Evolutionary conservation across 176 grass and related monocot species (phyloP).

Genomic region (Rhynchospora tenuis): DNA sequence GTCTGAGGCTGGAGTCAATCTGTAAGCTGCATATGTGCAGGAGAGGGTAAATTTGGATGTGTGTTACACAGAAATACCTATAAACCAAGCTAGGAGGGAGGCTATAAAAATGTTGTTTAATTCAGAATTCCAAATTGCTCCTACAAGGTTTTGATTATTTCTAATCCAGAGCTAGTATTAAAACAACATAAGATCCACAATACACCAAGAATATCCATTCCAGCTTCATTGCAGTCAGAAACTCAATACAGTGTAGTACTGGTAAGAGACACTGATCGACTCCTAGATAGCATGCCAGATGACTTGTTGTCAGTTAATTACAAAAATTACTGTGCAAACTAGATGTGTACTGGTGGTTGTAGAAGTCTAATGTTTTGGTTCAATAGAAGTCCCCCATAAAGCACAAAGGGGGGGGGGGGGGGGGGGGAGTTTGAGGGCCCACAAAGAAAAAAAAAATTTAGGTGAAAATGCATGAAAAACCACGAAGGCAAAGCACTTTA

Average conservation of each 20-base stretch:
- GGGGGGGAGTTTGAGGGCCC: too few relatives aligned
- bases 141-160: background rate
- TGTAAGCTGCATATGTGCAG: too few relatives aligned
- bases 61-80: too few relatives aligned
- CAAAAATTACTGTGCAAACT: background rate
- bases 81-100: too few relatives aligned
- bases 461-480: background rate
- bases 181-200: background rate
- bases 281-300: background rate
- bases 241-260: background rate
- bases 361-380: background rate
- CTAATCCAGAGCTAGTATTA: background rate
- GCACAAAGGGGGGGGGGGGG: too few relatives aligned
- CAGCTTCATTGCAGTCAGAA: background rate
- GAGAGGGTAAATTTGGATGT: too few relatives aligned
- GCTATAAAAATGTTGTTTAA: background rate
- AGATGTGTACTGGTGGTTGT: background rate
- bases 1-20: too few relatives aligned
- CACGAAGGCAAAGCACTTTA: background rate
- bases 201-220: background rate
- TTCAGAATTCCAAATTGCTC: background rate
- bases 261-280: background rate
- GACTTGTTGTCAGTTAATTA: background rate
- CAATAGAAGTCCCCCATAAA: background rate
- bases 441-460: background rate